Evolutionary conservation across 352 stramenopile genomes (phyloP), one percentile per base, ranked within the genome.

Genomic region (Pythium sp.): DNA sequence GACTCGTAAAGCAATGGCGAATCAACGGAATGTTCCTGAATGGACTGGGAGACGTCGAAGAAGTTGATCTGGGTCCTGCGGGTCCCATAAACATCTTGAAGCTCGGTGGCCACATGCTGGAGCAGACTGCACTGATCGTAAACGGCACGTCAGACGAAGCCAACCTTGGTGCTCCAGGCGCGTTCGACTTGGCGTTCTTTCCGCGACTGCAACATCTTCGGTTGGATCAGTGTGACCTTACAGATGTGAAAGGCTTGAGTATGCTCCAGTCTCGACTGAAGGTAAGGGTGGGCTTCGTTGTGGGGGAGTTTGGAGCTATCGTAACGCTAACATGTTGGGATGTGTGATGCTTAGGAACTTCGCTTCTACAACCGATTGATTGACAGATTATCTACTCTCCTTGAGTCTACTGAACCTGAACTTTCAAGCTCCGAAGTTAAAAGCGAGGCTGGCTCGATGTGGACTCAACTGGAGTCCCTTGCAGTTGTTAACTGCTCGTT

Each of bases 121-220:
- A 74, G 20, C 64, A 62, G 36, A 67, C 47, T 9, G 56, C 58
- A 28, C 58, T 74, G 24, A 22, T 64, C 38, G 46, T 71, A 30
- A 57, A 47, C 18, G 22, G 64, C 18, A 49, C 53, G 12, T 20
- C 58, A 5, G 41, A 46, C 30, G 47, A 65, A 36, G 24, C 49
- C 26, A 64, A 61, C 41, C 22, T 74, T 7, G 15, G 38, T 8
- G 57, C 53, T 20, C 69, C 69, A 2, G 26, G 38, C 6, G 34
- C 60, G 15, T 71, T 70, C 64, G 69, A 74, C 47, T n/a, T 74
- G n/a, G 49, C 57, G n/a, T 36, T 68, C 53, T 74, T 74, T 28
- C 69, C 69, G 18, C 54, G 58, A 6, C 12, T 74, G 18, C 69
- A 74, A 51, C 38, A 71, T 26, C 36, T 74, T 24, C 58, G 55